A percentile compares a stretch with the other conserved stretches of the same genome.
phyloP scores from a whole-genome alignment of 2,329 filamentous ascomycete genomes.

The Pseudocercospora cruenta region DNA sequence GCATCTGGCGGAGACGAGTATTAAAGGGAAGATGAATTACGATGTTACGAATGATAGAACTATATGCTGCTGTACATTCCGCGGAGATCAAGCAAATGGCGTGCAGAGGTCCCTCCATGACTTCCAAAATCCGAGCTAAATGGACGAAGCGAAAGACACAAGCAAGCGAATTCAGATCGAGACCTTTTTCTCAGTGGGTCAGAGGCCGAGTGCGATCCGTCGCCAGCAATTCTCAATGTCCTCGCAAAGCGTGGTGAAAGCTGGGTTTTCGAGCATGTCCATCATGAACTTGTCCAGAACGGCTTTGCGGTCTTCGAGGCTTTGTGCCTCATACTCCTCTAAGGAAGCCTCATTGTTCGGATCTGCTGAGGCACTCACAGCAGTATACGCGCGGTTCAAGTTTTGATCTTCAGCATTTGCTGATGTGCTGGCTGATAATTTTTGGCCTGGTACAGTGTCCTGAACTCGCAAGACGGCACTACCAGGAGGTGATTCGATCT shows the following conservation, averaged over 20 bases:
- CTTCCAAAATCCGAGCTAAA: conserved; percentile 4
- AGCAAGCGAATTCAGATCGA: neutral
- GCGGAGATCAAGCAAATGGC: conserved; percentile 18
- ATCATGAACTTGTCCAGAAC: conserved; percentile 56
- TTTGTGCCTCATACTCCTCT: conserved; percentile 44
- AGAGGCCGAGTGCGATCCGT: conserved; percentile 50
- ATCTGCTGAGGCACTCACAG: neutral
- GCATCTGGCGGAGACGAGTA: conserved; percentile 37
- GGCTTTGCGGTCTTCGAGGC: conserved; percentile 45
- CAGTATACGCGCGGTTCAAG: conserved; percentile 14
- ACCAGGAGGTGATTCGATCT: conserved; percentile 29
- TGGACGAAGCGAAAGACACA: neutral
- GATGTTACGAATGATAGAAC: conserved; percentile 13
- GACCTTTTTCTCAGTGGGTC: conserved; percentile 13
- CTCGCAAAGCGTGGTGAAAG: conserved; percentile 56
- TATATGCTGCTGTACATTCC: conserved; percentile 14
- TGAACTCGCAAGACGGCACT: neutral
- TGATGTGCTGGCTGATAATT: neutral
- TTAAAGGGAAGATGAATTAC: conserved; percentile 13
- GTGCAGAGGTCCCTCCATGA: neutral
- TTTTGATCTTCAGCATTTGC: neutral
- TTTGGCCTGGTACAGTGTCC: neutral
- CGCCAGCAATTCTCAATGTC: conserved; percentile 56
- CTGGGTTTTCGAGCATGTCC: conserved; percentile 52
- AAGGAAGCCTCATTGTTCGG: conserved; percentile 15